Conservation (phyloP, 2,329 filamentous ascomycete genomes). For the Thelonectria olida region DNA sequence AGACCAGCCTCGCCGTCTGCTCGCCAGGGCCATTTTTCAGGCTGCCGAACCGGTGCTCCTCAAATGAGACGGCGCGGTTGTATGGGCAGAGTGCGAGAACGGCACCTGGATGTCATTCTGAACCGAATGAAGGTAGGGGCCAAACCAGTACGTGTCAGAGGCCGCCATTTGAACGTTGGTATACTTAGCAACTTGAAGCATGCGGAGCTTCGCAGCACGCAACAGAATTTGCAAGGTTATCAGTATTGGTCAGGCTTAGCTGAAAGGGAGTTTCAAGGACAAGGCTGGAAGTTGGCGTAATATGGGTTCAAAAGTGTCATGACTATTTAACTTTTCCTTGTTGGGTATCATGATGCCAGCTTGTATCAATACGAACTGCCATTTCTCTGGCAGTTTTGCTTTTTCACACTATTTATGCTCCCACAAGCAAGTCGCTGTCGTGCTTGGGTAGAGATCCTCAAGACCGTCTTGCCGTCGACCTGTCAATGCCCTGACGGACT, state of each 20-base stretch:
- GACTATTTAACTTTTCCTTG: too few relatives aligned
- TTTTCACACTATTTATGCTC: not conserved
- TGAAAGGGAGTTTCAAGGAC: too few relatives aligned
- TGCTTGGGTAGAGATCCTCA: too few relatives aligned
- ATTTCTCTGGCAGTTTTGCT: not conserved
- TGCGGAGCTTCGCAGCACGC: too few relatives aligned
- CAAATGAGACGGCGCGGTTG: not conserved
- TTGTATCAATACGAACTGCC: not conserved
- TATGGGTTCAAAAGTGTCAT: too few relatives aligned
- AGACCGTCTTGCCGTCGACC: too few relatives aligned
- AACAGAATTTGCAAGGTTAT: too few relatives aligned
- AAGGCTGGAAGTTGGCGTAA: not conserved
- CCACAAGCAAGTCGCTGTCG: too few relatives aligned
- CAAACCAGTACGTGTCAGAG: not conserved
- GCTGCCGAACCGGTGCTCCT: not conserved
- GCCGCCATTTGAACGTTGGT: not conserved
- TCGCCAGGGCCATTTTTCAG: not conserved
- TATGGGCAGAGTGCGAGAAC: not conserved
- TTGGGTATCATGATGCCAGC: not conserved
- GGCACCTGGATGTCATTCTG: not conserved
- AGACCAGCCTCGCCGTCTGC: not conserved
- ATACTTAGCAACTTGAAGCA: too few relatives aligned
- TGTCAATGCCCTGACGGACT: too few relatives aligned
- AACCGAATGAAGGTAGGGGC: not conserved
- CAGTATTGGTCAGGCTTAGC: too few relatives aligned